Percentiles rank a stretch among this genome's conserved stretches.
Conservation (phyloP, 1,284 basidiomycete species). For the Bondarzewia mesenterica region DNA sequence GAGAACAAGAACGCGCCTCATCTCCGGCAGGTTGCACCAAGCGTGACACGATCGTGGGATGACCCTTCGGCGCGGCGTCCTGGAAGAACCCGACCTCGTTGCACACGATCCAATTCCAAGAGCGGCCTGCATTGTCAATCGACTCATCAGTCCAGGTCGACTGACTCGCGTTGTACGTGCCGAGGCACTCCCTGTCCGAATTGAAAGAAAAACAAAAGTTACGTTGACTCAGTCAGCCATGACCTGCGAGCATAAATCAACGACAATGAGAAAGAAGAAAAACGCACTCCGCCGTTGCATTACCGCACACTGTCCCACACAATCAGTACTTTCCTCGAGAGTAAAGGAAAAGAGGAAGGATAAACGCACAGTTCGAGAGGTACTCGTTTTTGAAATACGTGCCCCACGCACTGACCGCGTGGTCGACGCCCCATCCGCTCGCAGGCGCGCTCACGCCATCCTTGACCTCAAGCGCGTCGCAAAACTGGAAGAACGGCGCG, state of each 20-base stretch:
- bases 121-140: slow-evolving; percentile 42
- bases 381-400: slow-evolving; percentile 43
- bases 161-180: slow-evolving; percentile 43
- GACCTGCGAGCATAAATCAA: neutral
- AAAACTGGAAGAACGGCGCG: slow-evolving; percentile 52
- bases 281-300: no score
- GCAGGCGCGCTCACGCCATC: slow-evolving; percentile 41
- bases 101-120: slow-evolving; percentile 61
- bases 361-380: slow-evolving; percentile 28
- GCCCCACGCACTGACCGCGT: slow-evolving; percentile 57
- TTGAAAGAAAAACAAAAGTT: no score
- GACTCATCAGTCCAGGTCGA: slow-evolving; percentile 42
- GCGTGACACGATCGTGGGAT: slow-evolving; percentile 49
- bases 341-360: slow-evolving; percentile 1
- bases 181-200: slow-evolving; percentile 52
- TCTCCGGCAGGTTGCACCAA: slow-evolving; percentile 52
- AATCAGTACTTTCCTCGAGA: no score
- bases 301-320: no score
- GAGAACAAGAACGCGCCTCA: slow-evolving; percentile 20
- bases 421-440: slow-evolving; percentile 53
- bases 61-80: slow-evolving; percentile 45
- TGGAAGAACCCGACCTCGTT: slow-evolving; percentile 62
- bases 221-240: neutral
- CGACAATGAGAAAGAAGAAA: neutral
- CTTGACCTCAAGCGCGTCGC: slow-evolving; percentile 64